phyloP scores from a whole-genome alignment of 139 green algal genomes.

The Coccomyxa sp. region DNA sequence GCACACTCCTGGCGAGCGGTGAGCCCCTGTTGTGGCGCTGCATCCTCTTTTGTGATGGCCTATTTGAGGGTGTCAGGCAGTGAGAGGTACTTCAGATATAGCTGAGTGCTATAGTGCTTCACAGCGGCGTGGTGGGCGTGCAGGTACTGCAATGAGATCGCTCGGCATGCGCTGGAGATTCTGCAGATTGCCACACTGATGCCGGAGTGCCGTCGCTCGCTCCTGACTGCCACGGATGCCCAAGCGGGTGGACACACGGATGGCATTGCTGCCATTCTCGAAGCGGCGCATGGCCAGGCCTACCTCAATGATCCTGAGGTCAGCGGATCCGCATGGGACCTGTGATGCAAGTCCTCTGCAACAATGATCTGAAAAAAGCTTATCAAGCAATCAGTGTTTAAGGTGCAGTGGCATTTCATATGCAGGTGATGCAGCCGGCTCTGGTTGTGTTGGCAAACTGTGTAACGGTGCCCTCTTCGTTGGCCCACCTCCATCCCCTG shows the following conservation, averaged over 20 bases:
- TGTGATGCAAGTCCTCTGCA: background rate
- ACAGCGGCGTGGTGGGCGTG: background rate
- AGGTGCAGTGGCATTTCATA: background rate
- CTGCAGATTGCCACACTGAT: constrained; percentile 53
- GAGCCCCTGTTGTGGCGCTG: background rate
- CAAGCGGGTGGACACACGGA: constrained; percentile 13
- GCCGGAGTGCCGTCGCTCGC: constrained; percentile 14
- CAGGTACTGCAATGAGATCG: constrained; percentile 50
- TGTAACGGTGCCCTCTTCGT: constrained; percentile 25
- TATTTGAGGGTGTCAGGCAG: no score
- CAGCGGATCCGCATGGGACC: background rate
- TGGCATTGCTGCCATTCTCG: constrained; percentile 50
- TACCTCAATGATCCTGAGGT: constrained; percentile 51
- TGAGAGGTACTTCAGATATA: no score
- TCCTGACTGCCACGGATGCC: background rate
- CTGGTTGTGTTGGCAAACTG: constrained; percentile 49
- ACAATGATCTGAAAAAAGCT: no score
- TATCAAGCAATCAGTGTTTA: background rate
- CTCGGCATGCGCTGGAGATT: constrained; percentile 38
- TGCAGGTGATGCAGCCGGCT: constrained; percentile 40
- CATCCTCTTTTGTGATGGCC: background rate
- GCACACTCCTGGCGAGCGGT: constrained; percentile 32
- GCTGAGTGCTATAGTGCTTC: no score
- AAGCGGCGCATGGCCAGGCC: constrained; percentile 28
- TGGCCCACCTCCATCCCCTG: background rate